Conservation (phyloP, 768 basidiomycete species). For the Leccinum sublutescens region DNA sequence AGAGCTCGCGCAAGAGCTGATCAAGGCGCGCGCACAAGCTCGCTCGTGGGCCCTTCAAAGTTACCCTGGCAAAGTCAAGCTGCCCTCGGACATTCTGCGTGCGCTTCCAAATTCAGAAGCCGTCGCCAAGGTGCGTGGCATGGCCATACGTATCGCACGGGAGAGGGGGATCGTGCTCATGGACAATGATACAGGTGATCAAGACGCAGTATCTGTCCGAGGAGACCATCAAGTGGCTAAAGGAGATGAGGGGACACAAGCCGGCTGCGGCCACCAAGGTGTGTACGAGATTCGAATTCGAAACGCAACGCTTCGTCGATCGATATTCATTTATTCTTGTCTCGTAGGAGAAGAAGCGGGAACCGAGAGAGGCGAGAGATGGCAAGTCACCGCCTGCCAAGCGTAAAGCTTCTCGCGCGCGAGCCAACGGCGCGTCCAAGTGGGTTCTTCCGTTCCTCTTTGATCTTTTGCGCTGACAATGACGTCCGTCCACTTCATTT, state of each 20-base stretch:
- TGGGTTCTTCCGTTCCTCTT: slow-evolving; percentile 10
- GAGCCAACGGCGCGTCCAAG: slow-evolving; percentile 29
- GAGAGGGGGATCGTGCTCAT: not conserved
- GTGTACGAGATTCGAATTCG: slow-evolving; percentile 6
- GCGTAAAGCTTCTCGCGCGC: slow-evolving; percentile 47
- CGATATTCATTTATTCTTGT: slow-evolving; percentile 1
- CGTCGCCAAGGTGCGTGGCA: slow-evolving; percentile 53
- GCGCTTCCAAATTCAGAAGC: slow-evolving; percentile 65
- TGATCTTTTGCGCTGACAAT: not conserved
- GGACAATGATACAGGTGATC: slow-evolving; percentile 47
- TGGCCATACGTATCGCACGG: not conserved
- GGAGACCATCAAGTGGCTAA: slow-evolving; percentile 56
- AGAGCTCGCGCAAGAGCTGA: slow-evolving; percentile 86
- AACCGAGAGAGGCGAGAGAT: slow-evolving; percentile 45
- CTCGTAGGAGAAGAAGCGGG: slow-evolving; percentile 38
- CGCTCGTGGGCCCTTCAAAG: slow-evolving; percentile 76
- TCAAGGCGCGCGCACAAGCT: slow-evolving; percentile 60
- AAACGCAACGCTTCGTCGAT: slow-evolving; percentile 1
- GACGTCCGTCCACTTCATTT: not conserved
- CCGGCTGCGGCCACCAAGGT: slow-evolving; percentile 31
- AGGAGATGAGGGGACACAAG: slow-evolving; percentile 43
- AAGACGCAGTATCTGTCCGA: slow-evolving; percentile 69
- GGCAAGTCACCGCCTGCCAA: slow-evolving; percentile 49
- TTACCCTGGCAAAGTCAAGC: slow-evolving; percentile 75
- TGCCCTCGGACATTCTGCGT: slow-evolving; percentile 82